Evolutionary conservation across 495 filamentous ascomycete genomes (phyloP), one percentile per base, ranked within the genome.

Genomic region (Recurvomyces mirabilis): DNA sequence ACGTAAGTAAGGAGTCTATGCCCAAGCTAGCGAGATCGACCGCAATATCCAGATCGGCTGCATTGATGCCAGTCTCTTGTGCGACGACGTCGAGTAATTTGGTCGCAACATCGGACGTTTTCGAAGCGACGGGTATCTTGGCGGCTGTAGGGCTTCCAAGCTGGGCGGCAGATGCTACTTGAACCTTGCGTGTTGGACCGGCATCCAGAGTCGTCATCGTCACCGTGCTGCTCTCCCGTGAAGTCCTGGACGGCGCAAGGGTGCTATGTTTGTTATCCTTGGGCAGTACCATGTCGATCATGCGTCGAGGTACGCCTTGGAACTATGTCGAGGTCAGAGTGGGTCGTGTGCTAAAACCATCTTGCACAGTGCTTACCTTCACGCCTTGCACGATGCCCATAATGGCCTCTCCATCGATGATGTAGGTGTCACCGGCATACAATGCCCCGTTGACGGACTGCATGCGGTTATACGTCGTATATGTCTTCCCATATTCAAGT

Each of bases 61-160:
- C 60, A 24, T 68, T 69, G 40, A 82, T 67, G 36, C 79, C 79
- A 33, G 79, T 70, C 55, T 85, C 81, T 46, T 72, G 71, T 19
- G 79, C 77, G 28, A 86, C 63, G 23, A 86, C 5, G 5, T 5
- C 24, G 12, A 38, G 36, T 21, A 38, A 13, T 11, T 38, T 20
- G 10, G 15, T 18, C 5, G 18, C 20, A 4, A 20, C 5, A 9
- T 9, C n/a, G n/a, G n/a, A n/a, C n/a, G n/a, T n/a, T n/a, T n/a
- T n/a, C n/a, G n/a, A n/a, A n/a, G n/a, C n/a, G n/a, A n/a, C n/a
- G n/a, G n/a, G n/a, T n/a, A n/a, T n/a, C n/a, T n/a, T 38, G 10
- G 36, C 36, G 24, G 21, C 15, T 23, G 36, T 4, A 23, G 36
- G 7, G 17, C 9, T 38, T 9, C 36, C 36, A 20, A 11, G 11